Base-by-base conservation (phyloP, 371 early-diverging fungal species). In the Apophysomyces trapeziformis region DNA sequence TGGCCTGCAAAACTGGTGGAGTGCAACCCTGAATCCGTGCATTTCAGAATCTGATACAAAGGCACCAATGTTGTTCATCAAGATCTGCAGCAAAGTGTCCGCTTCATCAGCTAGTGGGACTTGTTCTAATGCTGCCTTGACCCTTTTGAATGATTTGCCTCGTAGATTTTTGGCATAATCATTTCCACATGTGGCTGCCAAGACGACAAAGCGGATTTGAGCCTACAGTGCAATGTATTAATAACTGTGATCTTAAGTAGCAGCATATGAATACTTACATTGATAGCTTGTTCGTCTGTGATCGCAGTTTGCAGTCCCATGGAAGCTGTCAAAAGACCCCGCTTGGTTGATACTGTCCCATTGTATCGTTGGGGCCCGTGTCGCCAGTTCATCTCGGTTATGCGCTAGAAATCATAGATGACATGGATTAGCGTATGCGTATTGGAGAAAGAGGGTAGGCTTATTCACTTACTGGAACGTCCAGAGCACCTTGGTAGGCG, bases 1-100 rank as follows among this genome's bases (percentile, higher is more conserved):
- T 36, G 65, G 65, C 6, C 32, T 41, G 44, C 65, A 65, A 38
- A 65, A 65, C 43, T 65, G 65, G 41, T 58, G 58, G 14, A 65
- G 44, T 18, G 65, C 65, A 36, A 65, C 16, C 1, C 38, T 45
- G 50, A 65, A 65, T 1, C 65, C 32, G 5, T 35, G 38, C 36
- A 32, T 35, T 35, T 58, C n/a, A 21, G n/a, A 21, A 0, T 59
- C 36, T 16, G 58, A 38, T 32, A 58, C 47, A 18, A 8, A 16
- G 9, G 37, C 37, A 18, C 1, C 21, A 7, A 65, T 12, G 5
- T 36, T 5, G 36, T 46, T n/a, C 14, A 44, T 38, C 35, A 65
- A 38, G 7, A 46, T 46, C 13, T 41, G 8, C 47, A 65, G 38
- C 14, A 59, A n/a, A 5, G 5, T 45, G 39, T 58, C 47, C 2